These are phyloP conservation scores for Pleomassaria siparia DNA, from an alignment of 2,329 filamentous ascomycete species.

Conservation along the genomic window DNA sequence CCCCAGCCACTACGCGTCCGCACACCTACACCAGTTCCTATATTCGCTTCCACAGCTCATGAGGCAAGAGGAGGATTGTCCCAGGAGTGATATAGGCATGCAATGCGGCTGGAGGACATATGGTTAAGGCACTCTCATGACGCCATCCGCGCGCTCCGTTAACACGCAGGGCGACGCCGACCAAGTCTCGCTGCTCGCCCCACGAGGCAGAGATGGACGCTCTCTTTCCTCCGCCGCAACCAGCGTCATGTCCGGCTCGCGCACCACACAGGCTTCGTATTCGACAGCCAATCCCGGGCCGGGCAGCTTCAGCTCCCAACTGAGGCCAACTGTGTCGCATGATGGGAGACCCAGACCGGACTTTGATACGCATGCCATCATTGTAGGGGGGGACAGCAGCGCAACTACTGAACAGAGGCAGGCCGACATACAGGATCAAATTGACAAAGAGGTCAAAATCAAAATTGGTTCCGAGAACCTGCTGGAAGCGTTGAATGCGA, in stretches of 20 bases:
- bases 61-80: conserved; percentile 33
- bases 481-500: conserved; percentile 88
- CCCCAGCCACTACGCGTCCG: conserved; percentile 16
- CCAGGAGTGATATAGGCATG: conserved; percentile 32
- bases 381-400: conserved; percentile 63
- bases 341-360: conserved; percentile 62
- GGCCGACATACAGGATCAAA: conserved; percentile 73
- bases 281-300: conserved; percentile 65
- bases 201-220: conserved; percentile 54
- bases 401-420: conserved; percentile 71
- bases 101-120: conserved; percentile 39
- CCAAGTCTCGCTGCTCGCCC: conserved; percentile 47
- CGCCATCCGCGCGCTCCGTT: conserved; percentile 43
- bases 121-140: conserved; percentile 48
- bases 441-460: conserved; percentile 96
- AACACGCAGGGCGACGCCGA: conserved; percentile 42
- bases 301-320: conserved; percentile 87
- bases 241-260: conserved; percentile 62
- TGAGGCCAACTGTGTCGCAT: conserved; percentile 72
- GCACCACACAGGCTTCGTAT: conserved; percentile 63
- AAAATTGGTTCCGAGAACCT: conserved; percentile 97
- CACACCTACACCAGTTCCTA: conserved; percentile 19
- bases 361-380: conserved; percentile 53
- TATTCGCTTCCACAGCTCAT: conserved; percentile 29
- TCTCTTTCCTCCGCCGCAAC: conserved; percentile 54